Evolutionary conservation across 1,139 yeast species (phyloP).

Genomic region (Candida sanyaensis): DNA sequence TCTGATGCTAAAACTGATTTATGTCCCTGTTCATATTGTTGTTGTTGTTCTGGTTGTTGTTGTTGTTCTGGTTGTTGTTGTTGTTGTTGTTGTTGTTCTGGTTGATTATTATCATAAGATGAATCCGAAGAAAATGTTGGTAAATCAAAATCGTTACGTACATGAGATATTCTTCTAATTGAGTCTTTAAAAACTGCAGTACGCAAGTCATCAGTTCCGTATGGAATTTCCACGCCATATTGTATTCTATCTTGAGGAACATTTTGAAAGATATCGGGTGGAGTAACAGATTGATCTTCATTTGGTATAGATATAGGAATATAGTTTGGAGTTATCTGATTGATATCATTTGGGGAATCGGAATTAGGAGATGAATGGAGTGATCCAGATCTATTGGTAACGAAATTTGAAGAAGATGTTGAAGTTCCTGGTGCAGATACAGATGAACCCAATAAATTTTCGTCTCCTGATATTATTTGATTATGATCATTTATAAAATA

Average conservation of each 20-base stretch:
- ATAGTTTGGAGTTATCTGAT: constrained; percentile 12
- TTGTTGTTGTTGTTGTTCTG: not conserved
- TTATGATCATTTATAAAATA: not conserved
- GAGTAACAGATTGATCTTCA: constrained; percentile 10
- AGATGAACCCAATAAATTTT: not conserved
- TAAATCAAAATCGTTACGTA: constrained; percentile 4
- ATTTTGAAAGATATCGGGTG: constrained; percentile 14
- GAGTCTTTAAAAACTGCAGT: constrained; percentile 22
- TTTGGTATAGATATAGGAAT: constrained; percentile 13
- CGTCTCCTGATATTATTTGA: constrained; percentile 4
- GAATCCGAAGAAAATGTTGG: constrained; percentile 5
- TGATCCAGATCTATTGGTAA: constrained; percentile 4
- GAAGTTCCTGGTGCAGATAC: not conserved
- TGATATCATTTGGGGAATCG: constrained; percentile 12
- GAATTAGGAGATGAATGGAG: constrained; percentile 13
- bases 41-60: too few species aligned
- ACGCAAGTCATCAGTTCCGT: constrained; percentile 20
- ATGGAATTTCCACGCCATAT: constrained; percentile 9
- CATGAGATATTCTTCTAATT: constrained; percentile 10
- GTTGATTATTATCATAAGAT: not conserved
- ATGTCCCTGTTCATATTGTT: too few species aligned
- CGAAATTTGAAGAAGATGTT: not conserved
- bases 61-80: not conserved
- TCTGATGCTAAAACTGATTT: too few species aligned
- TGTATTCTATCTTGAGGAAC: constrained; percentile 11